phyloP scores from a whole-genome alignment of 2,329 filamentous ascomycete genomes.

The Aspergillus ochraceoroseus region DNA sequence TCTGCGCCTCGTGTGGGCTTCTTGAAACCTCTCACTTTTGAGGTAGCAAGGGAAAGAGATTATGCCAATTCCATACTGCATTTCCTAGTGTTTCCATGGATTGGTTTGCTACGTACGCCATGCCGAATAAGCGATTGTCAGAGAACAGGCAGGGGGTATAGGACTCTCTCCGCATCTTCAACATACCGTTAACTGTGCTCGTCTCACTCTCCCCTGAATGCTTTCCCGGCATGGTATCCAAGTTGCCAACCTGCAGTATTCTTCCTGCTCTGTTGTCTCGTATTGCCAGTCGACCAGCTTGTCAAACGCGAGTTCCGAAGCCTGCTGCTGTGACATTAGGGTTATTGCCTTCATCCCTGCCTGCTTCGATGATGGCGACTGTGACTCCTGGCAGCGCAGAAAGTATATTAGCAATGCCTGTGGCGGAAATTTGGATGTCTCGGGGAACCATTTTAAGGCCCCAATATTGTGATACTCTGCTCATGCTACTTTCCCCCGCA shows the following conservation, averaged over 20 bases:
- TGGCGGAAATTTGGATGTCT: no score
- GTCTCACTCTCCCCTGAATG: constrained; percentile 43
- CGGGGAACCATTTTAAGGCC: no score
- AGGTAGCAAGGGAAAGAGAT: constrained; percentile 29
- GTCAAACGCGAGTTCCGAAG: constrained; percentile 25
- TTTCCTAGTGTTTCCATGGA: constrained; percentile 34
- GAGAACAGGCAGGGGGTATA: no score
- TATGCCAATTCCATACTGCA: constrained; percentile 31
- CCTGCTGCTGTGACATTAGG: constrained; percentile 27
- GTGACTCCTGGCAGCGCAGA: constrained; percentile 27
- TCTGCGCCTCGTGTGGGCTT: constrained; percentile 20
- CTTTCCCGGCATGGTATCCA: constrained; percentile 40
- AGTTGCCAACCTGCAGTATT: constrained; percentile 30
- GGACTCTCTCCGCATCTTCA: no score
- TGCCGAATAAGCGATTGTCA: background rate
- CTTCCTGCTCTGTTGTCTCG: constrained; percentile 36
- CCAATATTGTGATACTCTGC: no score
- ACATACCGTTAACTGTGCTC: constrained; percentile 41
- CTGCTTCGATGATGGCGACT: constrained; percentile 31
- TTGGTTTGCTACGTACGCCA: constrained; percentile 29
- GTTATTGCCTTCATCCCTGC: constrained; percentile 27
- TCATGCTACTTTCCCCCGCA: no score
- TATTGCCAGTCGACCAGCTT: constrained; percentile 43
- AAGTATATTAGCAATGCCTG: constrained; percentile 36
- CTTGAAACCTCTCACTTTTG: constrained; percentile 27